Evolutionary conservation across 208 protist genomes (phyloP).

Genomic region (Wallacemonas sp.): DNA sequence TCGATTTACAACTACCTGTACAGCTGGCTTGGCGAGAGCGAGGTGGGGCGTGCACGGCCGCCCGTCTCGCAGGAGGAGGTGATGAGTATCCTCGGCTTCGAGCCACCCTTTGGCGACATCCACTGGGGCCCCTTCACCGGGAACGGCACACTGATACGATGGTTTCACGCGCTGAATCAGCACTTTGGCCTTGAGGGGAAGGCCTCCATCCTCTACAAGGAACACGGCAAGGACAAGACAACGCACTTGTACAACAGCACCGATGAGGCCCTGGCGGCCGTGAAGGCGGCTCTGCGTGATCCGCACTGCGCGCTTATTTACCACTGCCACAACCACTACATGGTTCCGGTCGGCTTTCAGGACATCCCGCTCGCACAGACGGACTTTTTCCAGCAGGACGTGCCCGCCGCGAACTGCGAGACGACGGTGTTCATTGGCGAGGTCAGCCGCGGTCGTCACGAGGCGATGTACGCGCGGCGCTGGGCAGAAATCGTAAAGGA

Average conservation of each 20-base stretch:
- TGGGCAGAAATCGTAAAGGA: conserved; percentile 87
- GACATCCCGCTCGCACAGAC: conserved; percentile 74
- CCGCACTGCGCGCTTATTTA: conserved; percentile 88
- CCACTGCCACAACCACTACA: conserved; percentile 95
- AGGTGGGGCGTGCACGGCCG: conserved; percentile 28
- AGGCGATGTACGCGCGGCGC: conserved; percentile 82
- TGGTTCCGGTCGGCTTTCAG: conserved; percentile 90
- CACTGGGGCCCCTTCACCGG: conserved; percentile 91
- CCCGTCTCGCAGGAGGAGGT: conserved; percentile 88
- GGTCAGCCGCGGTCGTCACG: conserved; percentile 83
- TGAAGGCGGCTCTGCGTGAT: conserved; percentile 71
- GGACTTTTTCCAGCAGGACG: conserved; percentile 62
- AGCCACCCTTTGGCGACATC: conserved; percentile 88
- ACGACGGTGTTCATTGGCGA: conserved; percentile 92
- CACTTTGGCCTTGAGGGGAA: conserved; percentile 60
- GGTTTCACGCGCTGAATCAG: conserved; percentile 89
- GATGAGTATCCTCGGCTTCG: conserved; percentile 89
- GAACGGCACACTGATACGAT: conserved; percentile 88
- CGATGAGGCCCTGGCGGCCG: conserved; percentile 41
- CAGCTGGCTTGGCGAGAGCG: conserved; percentile 73
- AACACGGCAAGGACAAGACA: conserved; percentile 63
- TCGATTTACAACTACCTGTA: conserved; percentile 94
- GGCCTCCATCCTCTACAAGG: conserved; percentile 88
- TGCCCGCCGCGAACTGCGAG: conserved; percentile 45
- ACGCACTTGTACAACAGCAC: conserved; percentile 56